phyloP scores from a whole-genome alignment of 75 land plant genomes.

The Picea sitchensis region DNA sequence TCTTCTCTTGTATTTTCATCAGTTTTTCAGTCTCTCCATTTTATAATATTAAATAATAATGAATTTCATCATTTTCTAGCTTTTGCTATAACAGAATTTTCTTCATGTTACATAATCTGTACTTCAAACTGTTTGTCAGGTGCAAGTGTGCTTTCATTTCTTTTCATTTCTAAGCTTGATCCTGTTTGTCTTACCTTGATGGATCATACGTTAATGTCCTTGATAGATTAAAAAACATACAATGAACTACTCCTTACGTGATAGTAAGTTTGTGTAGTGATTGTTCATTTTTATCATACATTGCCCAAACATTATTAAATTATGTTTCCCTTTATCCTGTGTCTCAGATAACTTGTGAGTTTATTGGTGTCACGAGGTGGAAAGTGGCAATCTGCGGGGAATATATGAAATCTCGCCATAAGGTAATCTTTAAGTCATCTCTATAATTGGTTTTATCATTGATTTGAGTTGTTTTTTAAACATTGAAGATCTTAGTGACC shows the following conservation, averaged over 20 bases:
- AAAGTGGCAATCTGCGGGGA: slow-evolving; percentile 95
- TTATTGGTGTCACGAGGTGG: slow-evolving; percentile 83
- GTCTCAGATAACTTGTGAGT: slow-evolving; percentile 78
- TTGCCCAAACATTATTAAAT: background rate
- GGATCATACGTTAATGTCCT: background rate
- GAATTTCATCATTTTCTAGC: no score
- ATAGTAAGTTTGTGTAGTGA: background rate
- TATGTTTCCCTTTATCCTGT: background rate
- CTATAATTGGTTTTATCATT: background rate
- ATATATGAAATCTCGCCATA: slow-evolving; percentile 76
- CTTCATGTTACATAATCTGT: background rate
- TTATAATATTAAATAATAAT: no score
- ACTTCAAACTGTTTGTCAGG: background rate
- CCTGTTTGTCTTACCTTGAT: background rate
- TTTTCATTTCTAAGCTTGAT: background rate
- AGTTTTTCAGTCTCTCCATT: no score
- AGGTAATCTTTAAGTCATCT: slow-evolving; percentile 37
- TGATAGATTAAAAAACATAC: background rate
- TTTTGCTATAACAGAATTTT: no score
- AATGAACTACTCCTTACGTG: background rate
- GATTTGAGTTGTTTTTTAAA: slow-evolving; percentile 5
- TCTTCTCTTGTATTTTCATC: no score
- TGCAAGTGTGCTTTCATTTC: background rate
- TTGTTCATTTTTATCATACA: background rate
- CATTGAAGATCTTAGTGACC: background rate